Conservation (phyloP, 1,284 basidiomycete species). For the Termitomyces sp. region DNA sequence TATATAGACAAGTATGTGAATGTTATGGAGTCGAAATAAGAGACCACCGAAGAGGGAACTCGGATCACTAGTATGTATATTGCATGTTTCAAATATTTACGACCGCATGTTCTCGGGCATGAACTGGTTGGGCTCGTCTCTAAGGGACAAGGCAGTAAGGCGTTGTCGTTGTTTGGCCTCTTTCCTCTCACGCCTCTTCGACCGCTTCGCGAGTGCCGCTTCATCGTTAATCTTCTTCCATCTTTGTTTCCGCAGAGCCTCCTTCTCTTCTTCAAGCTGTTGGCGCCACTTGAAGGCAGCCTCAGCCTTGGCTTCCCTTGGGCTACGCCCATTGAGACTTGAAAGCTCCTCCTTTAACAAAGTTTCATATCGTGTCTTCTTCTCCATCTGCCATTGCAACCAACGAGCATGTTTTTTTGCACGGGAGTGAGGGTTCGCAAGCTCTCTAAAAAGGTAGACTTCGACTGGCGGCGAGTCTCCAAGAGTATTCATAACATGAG, state of each 20-base stretch:
- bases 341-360: constrained; percentile 51
- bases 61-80: background rate
- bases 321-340: constrained; percentile 50
- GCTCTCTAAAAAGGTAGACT: constrained; percentile 56
- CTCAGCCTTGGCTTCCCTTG: constrained; percentile 59
- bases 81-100: constrained; percentile 2
- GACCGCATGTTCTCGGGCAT: constrained; percentile 39
- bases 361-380: constrained; percentile 45
- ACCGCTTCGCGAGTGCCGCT: constrained; percentile 43
- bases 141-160: constrained; percentile 56
- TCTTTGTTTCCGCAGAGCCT: constrained; percentile 52
- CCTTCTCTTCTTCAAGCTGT: constrained; percentile 50
- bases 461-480: constrained; percentile 58
- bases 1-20: too few relatives aligned
- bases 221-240: constrained; percentile 46
- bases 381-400: constrained; percentile 48
- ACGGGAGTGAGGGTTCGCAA: constrained; percentile 74
- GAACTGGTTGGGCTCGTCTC: constrained; percentile 61
- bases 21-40: too few relatives aligned
- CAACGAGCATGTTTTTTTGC: constrained; percentile 75
- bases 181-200: constrained; percentile 56
- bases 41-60: too few relatives aligned
- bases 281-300: constrained; percentile 70
- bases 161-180: constrained; percentile 52
- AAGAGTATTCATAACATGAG: constrained; percentile 31